A percentile compares a stretch with the other conserved stretches of the same genome.
Evolutionary conservation across 2,329 filamentous ascomycete genomes (phyloP).

Genomic region (Phyllosticta citriasiana): DNA sequence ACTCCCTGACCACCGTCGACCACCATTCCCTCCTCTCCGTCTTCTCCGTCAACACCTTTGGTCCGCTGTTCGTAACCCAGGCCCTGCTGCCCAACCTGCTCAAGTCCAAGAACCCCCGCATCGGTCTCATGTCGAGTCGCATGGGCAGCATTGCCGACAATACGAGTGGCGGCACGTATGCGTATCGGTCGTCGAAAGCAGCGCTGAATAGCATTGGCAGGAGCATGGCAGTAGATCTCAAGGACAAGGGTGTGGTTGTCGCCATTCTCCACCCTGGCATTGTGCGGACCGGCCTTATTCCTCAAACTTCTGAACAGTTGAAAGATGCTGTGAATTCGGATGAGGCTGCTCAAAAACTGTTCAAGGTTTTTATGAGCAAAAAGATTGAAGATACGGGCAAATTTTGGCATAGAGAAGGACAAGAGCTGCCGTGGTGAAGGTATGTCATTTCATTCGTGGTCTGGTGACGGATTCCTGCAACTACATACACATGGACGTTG

Average conservation of each 20-base stretch:
- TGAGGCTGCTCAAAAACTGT: constrained; percentile 36
- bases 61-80: constrained; percentile 35
- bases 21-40: constrained; percentile 22
- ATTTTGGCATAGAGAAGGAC: constrained; percentile 36
- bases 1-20: constrained; percentile 24
- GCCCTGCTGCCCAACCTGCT: constrained; percentile 34
- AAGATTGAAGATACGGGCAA: constrained; percentile 31
- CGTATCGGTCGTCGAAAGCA: constrained; percentile 36
- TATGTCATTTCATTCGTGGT: neutral
- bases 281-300: constrained; percentile 29
- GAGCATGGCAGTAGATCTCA: constrained; percentile 33
- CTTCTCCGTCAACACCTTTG: constrained; percentile 37
- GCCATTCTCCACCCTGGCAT: constrained; percentile 35
- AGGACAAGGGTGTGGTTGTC: constrained; percentile 30
- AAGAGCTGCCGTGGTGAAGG: constrained; percentile 33
- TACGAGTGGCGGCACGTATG: constrained; percentile 31
- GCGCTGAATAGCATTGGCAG: constrained; percentile 37
- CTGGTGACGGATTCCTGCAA: neutral
- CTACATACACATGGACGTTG: neutral
- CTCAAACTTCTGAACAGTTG: constrained; percentile 12
- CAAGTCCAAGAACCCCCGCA: constrained; percentile 19
- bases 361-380: constrained; percentile 31
- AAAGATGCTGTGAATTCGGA: constrained; percentile 35
- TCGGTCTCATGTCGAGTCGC: constrained; percentile 34
- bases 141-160: constrained; percentile 37